Conservation (phyloP, 2,329 filamentous ascomycete species). For the Triangularia setosa region DNA sequence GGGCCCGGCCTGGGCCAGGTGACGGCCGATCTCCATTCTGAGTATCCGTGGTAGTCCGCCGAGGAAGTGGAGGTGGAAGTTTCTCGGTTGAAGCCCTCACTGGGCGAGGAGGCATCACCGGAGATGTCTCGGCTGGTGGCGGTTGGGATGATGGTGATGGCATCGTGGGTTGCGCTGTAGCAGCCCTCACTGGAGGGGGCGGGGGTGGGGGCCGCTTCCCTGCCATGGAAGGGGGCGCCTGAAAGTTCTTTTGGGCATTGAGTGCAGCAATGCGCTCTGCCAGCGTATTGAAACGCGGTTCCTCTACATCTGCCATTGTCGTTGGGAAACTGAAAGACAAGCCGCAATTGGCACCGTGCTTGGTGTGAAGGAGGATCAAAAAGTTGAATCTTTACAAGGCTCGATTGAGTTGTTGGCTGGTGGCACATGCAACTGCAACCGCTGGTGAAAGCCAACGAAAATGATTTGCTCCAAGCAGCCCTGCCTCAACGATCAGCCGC, state of each 20-base stretch:
- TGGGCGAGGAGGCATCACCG: conserved; percentile 39
- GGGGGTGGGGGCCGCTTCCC: conserved; percentile 43
- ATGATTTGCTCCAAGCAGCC: conserved; percentile 1
- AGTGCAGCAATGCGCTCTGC: conserved; percentile 62
- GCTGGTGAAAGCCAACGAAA: not conserved
- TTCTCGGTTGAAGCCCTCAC: conserved; percentile 26
- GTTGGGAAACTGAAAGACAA: not conserved
- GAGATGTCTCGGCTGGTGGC: conserved; percentile 29
- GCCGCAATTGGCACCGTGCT: not conserved
- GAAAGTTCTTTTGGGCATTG: conserved; percentile 59
- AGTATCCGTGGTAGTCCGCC: conserved; percentile 32
- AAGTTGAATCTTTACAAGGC: not conserved
- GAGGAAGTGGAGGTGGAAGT: conserved; percentile 37
- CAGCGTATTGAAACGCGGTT: conserved; percentile 58
- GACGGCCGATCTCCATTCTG: conserved; percentile 22
- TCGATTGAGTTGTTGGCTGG: not conserved
- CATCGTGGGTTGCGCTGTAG: conserved; percentile 34
- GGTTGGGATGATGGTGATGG: conserved; percentile 14
- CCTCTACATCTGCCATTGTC: conserved; percentile 57
- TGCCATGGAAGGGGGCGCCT: conserved; percentile 31
- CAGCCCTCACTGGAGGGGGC: conserved; percentile 42
- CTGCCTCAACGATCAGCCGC: not conserved
- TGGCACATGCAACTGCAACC: conserved; percentile 2
- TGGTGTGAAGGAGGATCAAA: not conserved
- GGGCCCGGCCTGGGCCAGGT: conserved; percentile 28